Evolutionary conservation across 768 basidiomycete species (phyloP), one percentile per base, ranked within the genome.

Genomic region (Russula olivacea): DNA sequence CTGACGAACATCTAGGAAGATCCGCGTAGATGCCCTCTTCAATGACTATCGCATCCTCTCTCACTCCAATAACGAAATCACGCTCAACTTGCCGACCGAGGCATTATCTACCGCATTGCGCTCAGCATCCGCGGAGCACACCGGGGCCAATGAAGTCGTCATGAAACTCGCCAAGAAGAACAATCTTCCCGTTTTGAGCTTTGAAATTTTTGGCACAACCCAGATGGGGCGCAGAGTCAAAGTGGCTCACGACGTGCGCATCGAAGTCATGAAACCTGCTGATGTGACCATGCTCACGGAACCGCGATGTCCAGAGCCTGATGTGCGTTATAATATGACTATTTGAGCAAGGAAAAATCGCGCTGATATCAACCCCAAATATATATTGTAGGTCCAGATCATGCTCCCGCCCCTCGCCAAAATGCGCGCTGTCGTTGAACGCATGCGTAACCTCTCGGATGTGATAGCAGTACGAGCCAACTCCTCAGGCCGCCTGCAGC

Each of bases 111-210:
- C 82, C 0, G 89, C 89, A 0, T 79, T 95, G n/a, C 81, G 79
- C 49, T 90, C 88, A 12, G 73, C 72, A 7, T 68, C 72, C 0
- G 68, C 60, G 3, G 59, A 63, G 43, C 64, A 65, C 34, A 59
- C 64, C 2, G 69, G 67, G 8, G 73, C 80, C 0, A 85, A 85
- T 28, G 85, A 91, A 45, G 81, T 90, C 38, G 80, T 88, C 55
- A 83, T 93, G 80, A 93, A 89, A 74, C 80, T 94, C 3, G 89
- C 91, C 12, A 95, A 95, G 78, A 91, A 91, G 74, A 85, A 86
- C 66, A 85, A 89, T 53, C 83, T 85, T 43, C 88, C 91, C 0
- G 82, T 90, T 38, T 79, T 93, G 11, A 84, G 81, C 52, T 89
- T 93, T 63, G 89, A 89, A 67, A 89, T 93, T 63, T 78, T 76